Base-by-base conservation (phyloP, 169 alveolate species). In the Toxoplasma gondii region DNA sequence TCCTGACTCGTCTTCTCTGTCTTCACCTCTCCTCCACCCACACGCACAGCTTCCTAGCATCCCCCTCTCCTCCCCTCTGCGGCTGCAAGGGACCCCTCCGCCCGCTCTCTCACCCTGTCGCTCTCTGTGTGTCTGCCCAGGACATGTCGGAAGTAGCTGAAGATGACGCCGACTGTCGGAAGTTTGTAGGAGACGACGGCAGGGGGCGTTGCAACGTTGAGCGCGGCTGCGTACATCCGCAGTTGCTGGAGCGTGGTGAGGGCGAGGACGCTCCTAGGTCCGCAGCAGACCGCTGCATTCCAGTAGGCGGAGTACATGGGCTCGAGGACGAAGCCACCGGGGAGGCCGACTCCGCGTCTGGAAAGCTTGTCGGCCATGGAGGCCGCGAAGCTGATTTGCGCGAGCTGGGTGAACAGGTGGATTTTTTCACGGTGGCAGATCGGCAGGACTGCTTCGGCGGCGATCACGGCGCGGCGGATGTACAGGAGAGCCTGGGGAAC, bases 361-460 rank as follows among this genome's bases (percentile, higher is more conserved):
- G 87, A 91, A 41, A 96, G 58, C 41, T 97, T 94, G 34, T 81
- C 93, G 27, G 64, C 58, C 86, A 86, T 91, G 82, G 95, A 94
- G 67, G 95, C 95, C 78, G 92, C 94, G 93, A 95, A 96, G 45
- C 97, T 96, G 38, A 96, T 93, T 83, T 98, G 98, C 45, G 98
- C 98, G 49, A 98, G 92, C 84, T 95, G 94, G 70, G 95, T 86
- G 92, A 97, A 97, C 43, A 98, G 95, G 83, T 97, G 98, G 41
- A 98, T 97, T 95, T 97, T 98, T 74, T 97, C 98, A 58, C 96
- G 96, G 84, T 97, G 97, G 45, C 97, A 97, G 39, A 92, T 82
- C 5, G 99, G 99, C 88, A 98, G 90, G 53, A 98, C 97, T 41
- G 95, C 95, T 58, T 97, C 98, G 69, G 98, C 98, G 69, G 98